Evolutionary conservation across 495 filamentous ascomycete species (phyloP), one percentile per base, ranked within the genome.

Genomic region (Xeromyces bisporus): DNA sequence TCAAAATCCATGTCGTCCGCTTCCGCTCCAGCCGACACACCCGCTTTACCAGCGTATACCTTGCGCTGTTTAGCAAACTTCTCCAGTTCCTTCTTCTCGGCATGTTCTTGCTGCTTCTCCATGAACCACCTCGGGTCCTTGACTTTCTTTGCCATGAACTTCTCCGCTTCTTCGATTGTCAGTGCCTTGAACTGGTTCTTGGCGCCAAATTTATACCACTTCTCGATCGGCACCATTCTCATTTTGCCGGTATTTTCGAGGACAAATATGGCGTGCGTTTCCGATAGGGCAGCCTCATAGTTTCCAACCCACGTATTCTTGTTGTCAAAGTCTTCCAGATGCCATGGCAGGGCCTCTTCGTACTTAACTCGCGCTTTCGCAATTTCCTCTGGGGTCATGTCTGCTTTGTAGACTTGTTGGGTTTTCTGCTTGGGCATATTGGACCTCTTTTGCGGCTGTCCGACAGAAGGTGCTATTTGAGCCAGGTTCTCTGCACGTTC

Each of bases 301-400:
- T 75, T 78, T 12, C 87, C 91, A 15, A 86, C 76, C 85, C 85
- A 97, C 1, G 76, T 77, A 39, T 91, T 80, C 44, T 83, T 91
- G 44, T 82, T 79, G 41, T 94, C 86, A 32, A 85, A 91, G 51
- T 97, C 89, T 45, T 97, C 89, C 28, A 97, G 50, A 47, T 93
- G 85, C 89, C 89, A 97, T 7, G 91, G 91, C 24, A 93, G 56
- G 6, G 82, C 79, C 45, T 97, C 89, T 48, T 97, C 91, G 40
- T 96, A 97, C 37, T 84, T 74, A 13, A 96, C 66, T 27, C 81
- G 72, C 7, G 71, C 67, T 31, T 71, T 67, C 34, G 81, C 84
- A 43, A 82, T 77, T 40, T 85, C 73, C 24, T 80, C 79, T 9
- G 80, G 78, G 0, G 82, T 84, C 55, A 89, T 80, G 46, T 87